phyloP scores from a whole-genome alignment of 1,139 yeast genomes.

The Suhomyces bolitotheri region DNA sequence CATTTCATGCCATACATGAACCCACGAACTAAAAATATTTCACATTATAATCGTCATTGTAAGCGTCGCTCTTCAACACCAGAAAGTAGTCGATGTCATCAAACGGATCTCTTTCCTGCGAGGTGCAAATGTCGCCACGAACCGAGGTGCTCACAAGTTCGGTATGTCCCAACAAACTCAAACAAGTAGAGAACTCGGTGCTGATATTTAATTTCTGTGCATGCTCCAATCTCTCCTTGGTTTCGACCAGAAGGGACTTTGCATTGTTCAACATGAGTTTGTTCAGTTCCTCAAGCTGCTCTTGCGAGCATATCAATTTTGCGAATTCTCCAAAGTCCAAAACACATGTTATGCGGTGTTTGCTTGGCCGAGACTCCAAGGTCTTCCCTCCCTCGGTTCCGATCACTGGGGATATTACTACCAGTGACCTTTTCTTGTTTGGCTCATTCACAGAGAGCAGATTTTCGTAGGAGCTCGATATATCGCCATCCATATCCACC shows the following conservation, averaged over 20 bases:
- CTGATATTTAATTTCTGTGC: conserved; percentile 10
- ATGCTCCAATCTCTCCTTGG: conserved; percentile 19
- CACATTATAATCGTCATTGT: conserved; percentile 12
- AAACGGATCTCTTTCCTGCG: conserved; percentile 12
- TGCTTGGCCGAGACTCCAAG: background rate
- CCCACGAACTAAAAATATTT: conserved; percentile 4
- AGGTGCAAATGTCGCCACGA: background rate
- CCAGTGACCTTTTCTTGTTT: conserved; percentile 1
- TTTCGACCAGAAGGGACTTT: conserved; percentile 29
- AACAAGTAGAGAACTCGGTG: conserved; percentile 4
- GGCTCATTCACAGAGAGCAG: conserved; percentile 2
- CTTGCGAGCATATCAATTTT: conserved; percentile 16
- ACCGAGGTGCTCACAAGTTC: conserved; percentile 23
- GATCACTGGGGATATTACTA: background rate
- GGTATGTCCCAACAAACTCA: conserved; percentile 28
- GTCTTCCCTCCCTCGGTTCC: background rate
- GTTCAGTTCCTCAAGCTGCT: conserved; percentile 12
- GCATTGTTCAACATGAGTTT: conserved; percentile 26
- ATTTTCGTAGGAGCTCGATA: conserved; percentile 7
- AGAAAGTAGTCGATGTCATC: conserved; percentile 23
- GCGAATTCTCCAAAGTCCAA: conserved; percentile 27
- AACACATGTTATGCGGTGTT: conserved; percentile 27
- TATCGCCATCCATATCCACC: conserved; percentile 10
- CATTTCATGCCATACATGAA: background rate
- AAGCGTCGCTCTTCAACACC: conserved; percentile 24